Conservation (phyloP, 2,329 filamentous ascomycete species). For the Sarocladiaceae sp. region DNA sequence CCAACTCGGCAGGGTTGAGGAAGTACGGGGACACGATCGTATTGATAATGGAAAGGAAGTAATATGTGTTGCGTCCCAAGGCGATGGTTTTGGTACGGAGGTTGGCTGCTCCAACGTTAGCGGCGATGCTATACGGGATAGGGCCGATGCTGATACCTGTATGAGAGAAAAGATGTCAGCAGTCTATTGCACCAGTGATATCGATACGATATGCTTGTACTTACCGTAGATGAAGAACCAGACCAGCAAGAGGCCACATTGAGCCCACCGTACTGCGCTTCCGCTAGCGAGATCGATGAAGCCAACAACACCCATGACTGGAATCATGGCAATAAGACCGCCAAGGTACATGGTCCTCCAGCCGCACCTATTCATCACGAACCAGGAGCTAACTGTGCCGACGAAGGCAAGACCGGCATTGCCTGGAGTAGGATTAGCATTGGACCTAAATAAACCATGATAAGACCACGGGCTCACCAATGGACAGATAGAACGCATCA, state of each 20-base stretch:
- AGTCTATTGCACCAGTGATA: no score
- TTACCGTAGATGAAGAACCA: slow-evolving; percentile 42
- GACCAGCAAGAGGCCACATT: slow-evolving; percentile 28
- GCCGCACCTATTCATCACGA: slow-evolving; percentile 33
- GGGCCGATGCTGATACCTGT: slow-evolving; percentile 32
- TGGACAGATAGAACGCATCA: slow-evolving; percentile 28
- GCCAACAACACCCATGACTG: slow-evolving; percentile 36
- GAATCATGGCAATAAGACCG: slow-evolving; percentile 36
- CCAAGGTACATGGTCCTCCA: slow-evolving; percentile 39
- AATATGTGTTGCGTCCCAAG: slow-evolving; percentile 16
- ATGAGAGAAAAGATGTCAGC: slow-evolving; percentile 81
- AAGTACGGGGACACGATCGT: slow-evolving; percentile 23
- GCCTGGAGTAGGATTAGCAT: no score
- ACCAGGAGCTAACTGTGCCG: slow-evolving; percentile 41
- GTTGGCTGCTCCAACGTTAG: slow-evolving; percentile 35
- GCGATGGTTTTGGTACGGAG: slow-evolving; percentile 17
- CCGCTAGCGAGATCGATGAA: slow-evolving; percentile 29
- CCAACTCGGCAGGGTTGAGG: slow-evolving; percentile 22
- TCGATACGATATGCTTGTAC: slow-evolving; percentile 47
- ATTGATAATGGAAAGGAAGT: slow-evolving; percentile 16
- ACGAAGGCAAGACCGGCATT: slow-evolving; percentile 35
- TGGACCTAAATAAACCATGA: not conserved
- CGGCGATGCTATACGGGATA: slow-evolving; percentile 32
- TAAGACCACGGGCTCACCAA: slow-evolving; percentile 34
- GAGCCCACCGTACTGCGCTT: slow-evolving; percentile 16